Evolutionary conservation across 768 basidiomycete species (phyloP), one percentile per base, ranked within the genome.

Genomic region (Boletus pseudopeckii): DNA sequence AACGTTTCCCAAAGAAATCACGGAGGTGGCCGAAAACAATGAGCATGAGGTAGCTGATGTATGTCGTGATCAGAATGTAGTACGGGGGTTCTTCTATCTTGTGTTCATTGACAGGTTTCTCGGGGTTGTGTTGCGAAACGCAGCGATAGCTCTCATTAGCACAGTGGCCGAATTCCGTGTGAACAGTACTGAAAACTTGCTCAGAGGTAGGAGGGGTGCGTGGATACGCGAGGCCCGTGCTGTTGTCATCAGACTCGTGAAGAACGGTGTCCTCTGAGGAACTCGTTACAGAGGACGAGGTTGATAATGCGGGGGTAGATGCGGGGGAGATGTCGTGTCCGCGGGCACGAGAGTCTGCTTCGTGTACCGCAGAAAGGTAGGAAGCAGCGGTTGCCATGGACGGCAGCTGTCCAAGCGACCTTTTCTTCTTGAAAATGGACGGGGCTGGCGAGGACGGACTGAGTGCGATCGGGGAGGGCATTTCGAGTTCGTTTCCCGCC

Each of bases 91-190:
- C 92, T 59, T 87, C 83, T 56, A 90, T 86, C 52, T 81, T 72
- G 63, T 83, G 80, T 50, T 75, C 66, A 49, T 75, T 72, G 54
- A 89, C 66, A 2, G 80, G 72, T 7, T 74, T 68, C 7, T 59
- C 61, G 2, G 71, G 70, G 10, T 77, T 73, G 66, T 91, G 85
- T 56, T 81, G 75, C 1, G 87, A 87, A 13, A 75, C 79, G 60
- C 82, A 79, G n/a, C 92, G 78, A 66, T 82, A 90, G 24, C 75
- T 75, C 57, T 89, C 83, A 63, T 92, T 85, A 24, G 82, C 83
- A 64, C 90, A 93, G 70, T 93, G 92, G 1, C 95, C 95, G 67
- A 95, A 98, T 73, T 98, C 95, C 24, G 89, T 81, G 73, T 98
- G 90, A 38, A 88, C 79, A 13, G 88, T 90, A 38, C 73, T 79